Conservation (phyloP, 495 filamentous ascomycete genomes). For the Penicillium manginii region DNA sequence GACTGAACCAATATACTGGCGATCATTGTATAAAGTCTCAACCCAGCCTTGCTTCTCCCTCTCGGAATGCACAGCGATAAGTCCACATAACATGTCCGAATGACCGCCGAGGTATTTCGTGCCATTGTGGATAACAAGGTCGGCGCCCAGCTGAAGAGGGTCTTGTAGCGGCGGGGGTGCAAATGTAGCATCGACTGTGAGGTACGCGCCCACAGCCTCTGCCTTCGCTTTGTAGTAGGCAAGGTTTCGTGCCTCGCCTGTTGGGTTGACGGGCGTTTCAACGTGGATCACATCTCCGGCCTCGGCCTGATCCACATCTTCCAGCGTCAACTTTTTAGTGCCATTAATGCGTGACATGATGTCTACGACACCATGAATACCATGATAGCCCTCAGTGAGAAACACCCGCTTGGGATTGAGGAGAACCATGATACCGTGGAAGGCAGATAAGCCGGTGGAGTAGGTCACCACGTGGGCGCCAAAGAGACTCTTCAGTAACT, state of each 20-base stretch:
- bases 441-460: too few species aligned
- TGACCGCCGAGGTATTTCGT: conserved; percentile 96
- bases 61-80: conserved; percentile 62
- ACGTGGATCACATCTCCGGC: conserved; percentile 82
- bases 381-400: too few species aligned
- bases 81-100: conserved; percentile 85
- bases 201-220: conserved; percentile 64
- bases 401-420: too few species aligned
- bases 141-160: conserved; percentile 75
- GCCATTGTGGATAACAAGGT: conserved; percentile 84
- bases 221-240: conserved; percentile 66
- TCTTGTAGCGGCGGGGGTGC: conserved; percentile 85
- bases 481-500: too few species aligned
- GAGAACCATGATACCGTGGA: too few species aligned
- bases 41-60: conserved; percentile 49
- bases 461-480: too few species aligned
- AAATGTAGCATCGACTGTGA: conserved; percentile 90
- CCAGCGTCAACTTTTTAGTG: background rate
- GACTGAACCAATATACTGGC: conserved; percentile 74
- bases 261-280: conserved; percentile 89
- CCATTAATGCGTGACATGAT: too few species aligned
- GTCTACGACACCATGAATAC: too few species aligned
- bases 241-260: conserved; percentile 75
- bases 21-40: conserved; percentile 59
- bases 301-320: background rate